These are phyloP conservation scores for Leersia perrieri DNA, from an alignment of 176 grass and related monocot species.

Conservation along the genomic window DNA sequence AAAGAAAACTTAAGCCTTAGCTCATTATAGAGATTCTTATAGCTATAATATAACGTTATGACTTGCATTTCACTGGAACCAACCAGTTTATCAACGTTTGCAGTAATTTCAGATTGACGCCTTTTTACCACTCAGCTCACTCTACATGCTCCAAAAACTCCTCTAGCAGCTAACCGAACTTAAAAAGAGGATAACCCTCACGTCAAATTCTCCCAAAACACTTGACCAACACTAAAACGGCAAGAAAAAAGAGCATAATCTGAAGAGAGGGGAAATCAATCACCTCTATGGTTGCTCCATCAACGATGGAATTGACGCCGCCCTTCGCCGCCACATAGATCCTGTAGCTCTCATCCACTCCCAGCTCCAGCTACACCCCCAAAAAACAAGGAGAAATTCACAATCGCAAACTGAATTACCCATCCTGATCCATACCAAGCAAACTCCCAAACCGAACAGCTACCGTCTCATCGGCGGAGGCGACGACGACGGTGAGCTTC, in stretches of 20 bases:
- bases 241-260: background rate
- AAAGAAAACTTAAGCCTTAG: background rate
- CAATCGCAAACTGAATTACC: too few relatives aligned
- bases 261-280: background rate
- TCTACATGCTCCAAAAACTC: background rate
- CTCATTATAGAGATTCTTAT: background rate
- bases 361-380: slow-evolving; percentile 55
- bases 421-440: background rate
- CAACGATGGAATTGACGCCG: slow-evolving; percentile 59
- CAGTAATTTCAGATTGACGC: background rate
- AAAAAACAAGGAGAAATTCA: background rate
- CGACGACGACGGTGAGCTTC: slow-evolving; percentile 65
- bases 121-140: background rate
- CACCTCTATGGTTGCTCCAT: slow-evolving; percentile 81
- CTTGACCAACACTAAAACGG: background rate
- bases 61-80: background rate
- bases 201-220: background rate
- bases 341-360: slow-evolving; percentile 88
- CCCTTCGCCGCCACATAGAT: slow-evolving; percentile 46
- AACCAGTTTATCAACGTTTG: background rate
- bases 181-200: background rate
- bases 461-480: slow-evolving; percentile 79
- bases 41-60: background rate
- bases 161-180: background rate
- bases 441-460: background rate